Evolutionary conservation across 208 protist genomes (phyloP).

Genomic region (Acanthamoeba castellanii): DNA sequence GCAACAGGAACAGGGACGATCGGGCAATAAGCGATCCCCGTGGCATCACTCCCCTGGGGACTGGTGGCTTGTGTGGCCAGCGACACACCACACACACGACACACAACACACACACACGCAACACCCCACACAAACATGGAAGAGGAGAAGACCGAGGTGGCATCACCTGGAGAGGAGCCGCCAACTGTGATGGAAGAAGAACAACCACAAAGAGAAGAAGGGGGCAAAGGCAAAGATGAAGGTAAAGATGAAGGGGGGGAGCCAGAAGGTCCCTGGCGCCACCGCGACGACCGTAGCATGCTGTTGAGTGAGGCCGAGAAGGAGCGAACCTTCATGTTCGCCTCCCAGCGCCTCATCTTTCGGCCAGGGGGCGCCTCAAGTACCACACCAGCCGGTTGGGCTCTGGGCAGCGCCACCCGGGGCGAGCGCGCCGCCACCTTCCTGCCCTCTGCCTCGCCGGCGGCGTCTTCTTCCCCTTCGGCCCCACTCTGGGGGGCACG

Average conservation of each 20-base stretch:
- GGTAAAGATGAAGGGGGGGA: not conserved
- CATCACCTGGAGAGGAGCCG: not conserved
- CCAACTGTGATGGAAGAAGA: not conserved
- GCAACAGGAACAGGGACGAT: no score
- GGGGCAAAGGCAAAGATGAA: not conserved
- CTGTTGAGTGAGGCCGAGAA: not conserved
- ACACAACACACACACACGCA: no score
- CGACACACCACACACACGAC: no score
- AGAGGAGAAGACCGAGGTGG: not conserved
- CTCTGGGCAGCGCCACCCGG: no score
- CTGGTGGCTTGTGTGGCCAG: no score
- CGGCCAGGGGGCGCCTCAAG: not conserved
- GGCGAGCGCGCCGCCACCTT: no score
- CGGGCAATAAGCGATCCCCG: no score
- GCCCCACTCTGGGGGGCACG: not conserved
- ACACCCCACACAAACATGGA: not conserved
- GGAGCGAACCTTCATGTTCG: not conserved
- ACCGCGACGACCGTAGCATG: not conserved
- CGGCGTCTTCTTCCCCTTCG: no score
- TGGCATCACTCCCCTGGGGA: no score
- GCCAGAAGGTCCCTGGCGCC: not conserved
- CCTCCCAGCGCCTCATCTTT: not conserved
- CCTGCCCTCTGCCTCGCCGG: no score
- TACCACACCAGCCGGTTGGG: not conserved
- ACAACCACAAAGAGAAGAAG: not conserved